Evolutionary conservation across 257 asterid genomes (phyloP), one percentile per base, ranked within the genome.

Genomic region (Solanum rostratum): DNA sequence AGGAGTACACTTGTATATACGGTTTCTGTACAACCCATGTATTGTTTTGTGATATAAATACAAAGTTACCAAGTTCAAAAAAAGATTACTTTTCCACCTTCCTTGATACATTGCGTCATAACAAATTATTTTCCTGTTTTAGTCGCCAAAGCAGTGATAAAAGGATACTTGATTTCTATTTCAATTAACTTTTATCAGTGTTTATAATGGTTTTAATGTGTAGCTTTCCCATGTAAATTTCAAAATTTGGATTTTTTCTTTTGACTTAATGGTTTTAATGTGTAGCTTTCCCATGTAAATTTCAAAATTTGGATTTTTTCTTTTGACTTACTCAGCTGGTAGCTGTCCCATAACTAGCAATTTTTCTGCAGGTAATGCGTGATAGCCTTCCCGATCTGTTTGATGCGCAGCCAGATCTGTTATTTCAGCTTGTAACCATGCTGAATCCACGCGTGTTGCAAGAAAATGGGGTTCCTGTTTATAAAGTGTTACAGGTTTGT

Each of bases 361-460:
- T 24, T 78, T 76, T 15, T 78, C 10, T 86, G 87, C 91, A 96
- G 98, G 98, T 93, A 73, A 96, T 96, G 98, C 92, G 93, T 54
- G 88, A 90, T 78, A 90, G 96, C 89, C 94, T 96, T 80, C 99
- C 99, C 43, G 98, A 96, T 91, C 91, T 96, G 88, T 96, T 96
- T 88, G 99, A 96, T 86, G 96, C 97, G 59, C 99, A 96, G 73
- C 99, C 98, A 5, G 99, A 96, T 86, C 91, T 96, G 81, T 85
- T 96, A 87, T 96, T 96, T 90, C 99, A 96, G 94, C 98, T 96
- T 52, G 94, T 96, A 80, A 96, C 99, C 10, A 96, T 96, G 99
- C 93, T 96, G 89, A 94, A 93, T 86, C 99, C 99, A 22, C 87
- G 92, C 54, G 98, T 94, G 85, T 89, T 96, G 87, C 97, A 90